Conservation (phyloP, 192 early-diverging fungal species). For the Piromyces finnis region DNA sequence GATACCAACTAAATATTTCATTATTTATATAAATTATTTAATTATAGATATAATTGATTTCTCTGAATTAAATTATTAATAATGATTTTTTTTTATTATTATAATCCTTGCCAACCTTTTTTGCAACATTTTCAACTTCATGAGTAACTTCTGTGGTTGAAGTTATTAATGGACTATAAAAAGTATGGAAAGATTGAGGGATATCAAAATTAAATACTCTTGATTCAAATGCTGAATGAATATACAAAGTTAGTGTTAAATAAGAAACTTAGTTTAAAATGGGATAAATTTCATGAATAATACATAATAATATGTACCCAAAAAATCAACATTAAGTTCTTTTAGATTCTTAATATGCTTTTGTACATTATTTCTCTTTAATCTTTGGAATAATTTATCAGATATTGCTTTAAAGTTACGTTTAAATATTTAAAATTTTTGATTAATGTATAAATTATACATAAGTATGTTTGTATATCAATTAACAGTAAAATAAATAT, state of each 20-base stretch:
- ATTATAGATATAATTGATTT: no score
- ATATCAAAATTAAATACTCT: constrained; percentile 54
- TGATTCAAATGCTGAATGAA: constrained; percentile 27
- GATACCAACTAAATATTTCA: constrained; percentile 46
- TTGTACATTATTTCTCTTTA: constrained; percentile 29
- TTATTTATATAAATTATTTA: no score
- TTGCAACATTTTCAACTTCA: constrained; percentile 20
- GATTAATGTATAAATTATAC: no score
- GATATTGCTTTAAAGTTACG: constrained; percentile 52
- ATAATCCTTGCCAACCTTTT: constrained; percentile 14
- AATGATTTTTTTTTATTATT: no score
- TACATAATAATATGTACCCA: constrained; percentile 27
- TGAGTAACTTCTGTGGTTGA: constrained; percentile 8
- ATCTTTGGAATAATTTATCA: constrained; percentile 33
- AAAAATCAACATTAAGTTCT: constrained; percentile 68
- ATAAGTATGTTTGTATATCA: no score
- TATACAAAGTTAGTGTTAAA: no score
- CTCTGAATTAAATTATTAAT: no score
- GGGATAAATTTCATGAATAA: no score
- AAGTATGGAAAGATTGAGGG: constrained; percentile 36
- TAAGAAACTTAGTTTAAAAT: no score
- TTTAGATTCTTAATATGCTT: constrained; percentile 43
- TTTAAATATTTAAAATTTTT: no score
- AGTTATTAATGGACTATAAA: constrained; percentile 12
- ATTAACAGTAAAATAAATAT: no score